phyloP scores from a whole-genome alignment of 441 rosid species.

The Manihot esculenta region DNA sequence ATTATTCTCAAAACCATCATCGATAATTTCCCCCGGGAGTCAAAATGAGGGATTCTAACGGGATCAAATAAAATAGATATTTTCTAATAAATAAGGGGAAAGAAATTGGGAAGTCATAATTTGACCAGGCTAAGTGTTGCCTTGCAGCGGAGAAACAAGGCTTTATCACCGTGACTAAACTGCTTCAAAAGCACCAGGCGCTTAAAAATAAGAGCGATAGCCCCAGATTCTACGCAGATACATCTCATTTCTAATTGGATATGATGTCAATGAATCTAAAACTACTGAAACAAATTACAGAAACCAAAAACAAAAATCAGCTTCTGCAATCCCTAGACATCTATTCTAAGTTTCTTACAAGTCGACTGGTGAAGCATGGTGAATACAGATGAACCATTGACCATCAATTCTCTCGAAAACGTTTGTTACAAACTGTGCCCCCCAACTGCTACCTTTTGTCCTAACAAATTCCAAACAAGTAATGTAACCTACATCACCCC shows the following conservation, averaged over 20 bases:
- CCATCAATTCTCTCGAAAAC: constrained; percentile 78
- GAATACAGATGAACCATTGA: constrained; percentile 73
- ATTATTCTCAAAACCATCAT: not conserved
- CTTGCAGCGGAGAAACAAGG: too few relatives aligned
- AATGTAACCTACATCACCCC: constrained; percentile 73
- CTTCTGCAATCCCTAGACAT: not conserved
- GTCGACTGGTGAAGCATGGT: constrained; percentile 86
- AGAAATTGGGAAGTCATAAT: too few relatives aligned
- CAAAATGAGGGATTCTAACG: too few relatives aligned
- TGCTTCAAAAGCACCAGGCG: too few relatives aligned
- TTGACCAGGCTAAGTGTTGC: too few relatives aligned
- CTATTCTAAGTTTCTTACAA: constrained; percentile 34
- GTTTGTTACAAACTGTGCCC: constrained; percentile 83
- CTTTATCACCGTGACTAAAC: too few relatives aligned
- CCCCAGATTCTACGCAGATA: too few relatives aligned
- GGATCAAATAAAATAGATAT: too few relatives aligned
- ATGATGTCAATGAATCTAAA: constrained; percentile 3
- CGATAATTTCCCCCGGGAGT: too few relatives aligned
- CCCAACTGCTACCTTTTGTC: constrained; percentile 90
- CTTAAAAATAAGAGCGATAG: too few relatives aligned
- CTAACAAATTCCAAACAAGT: constrained; percentile 77
- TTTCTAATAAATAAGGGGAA: too few relatives aligned
- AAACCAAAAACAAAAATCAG: not conserved
- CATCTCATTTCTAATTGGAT: too few relatives aligned
- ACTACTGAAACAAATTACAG: not conserved